Conservation (phyloP, 257 asterid genomes). For the Catharanthus roseus region DNA sequence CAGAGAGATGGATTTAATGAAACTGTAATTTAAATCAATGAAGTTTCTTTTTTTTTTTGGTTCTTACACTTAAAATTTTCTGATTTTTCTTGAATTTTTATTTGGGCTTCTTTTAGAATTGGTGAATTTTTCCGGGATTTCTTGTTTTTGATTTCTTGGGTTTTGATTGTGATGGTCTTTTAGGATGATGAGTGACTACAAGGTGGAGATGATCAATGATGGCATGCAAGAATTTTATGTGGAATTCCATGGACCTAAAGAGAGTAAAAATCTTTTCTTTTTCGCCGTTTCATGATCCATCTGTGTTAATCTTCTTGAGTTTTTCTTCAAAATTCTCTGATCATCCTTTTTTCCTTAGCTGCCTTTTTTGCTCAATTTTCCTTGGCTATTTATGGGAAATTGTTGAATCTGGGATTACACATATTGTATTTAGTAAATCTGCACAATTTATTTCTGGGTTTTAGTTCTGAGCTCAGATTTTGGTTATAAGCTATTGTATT, state of each 20-base stretch:
- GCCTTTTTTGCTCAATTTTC: background rate
- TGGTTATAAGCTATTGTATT: background rate
- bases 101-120: background rate
- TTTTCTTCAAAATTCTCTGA: slow-evolving; percentile 13
- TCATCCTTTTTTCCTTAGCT: slow-evolving; percentile 11
- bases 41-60: background rate
- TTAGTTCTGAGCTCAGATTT: background rate
- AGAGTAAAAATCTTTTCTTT: slow-evolving; percentile 39
- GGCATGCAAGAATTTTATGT: slow-evolving; percentile 81
- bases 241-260: slow-evolving; percentile 87
- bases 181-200: slow-evolving; percentile 94
- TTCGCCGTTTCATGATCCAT: slow-evolving; percentile 16
- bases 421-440: background rate
- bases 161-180: slow-evolving; percentile 21
- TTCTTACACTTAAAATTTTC: background rate
- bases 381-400: background rate
- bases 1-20: slow-evolving; percentile 93
- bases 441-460: background rate
- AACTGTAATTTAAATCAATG: slow-evolving; percentile 50
- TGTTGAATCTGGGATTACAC: background rate
- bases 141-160: slow-evolving; percentile 11
- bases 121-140: background rate
- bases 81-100: background rate
- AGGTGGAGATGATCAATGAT: slow-evolving; percentile 93
- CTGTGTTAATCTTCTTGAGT: slow-evolving; percentile 15